Base-by-base conservation (phyloP, 345 rosid species). In the Euphorbia peplus region DNA sequence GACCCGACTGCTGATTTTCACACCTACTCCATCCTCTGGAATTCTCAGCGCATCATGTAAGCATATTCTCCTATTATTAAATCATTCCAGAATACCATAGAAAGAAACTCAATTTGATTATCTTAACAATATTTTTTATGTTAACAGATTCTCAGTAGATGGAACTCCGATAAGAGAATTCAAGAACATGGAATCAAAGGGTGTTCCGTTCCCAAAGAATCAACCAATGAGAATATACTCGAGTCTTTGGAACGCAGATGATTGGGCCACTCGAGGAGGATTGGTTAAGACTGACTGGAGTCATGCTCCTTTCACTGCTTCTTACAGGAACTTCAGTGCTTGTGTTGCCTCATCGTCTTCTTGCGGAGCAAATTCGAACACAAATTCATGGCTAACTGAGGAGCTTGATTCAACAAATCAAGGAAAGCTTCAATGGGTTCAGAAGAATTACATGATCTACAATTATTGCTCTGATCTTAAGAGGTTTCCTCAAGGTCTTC, bases 241-340 rank as follows among this genome's bases (percentile, higher is more conserved):
- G 14, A 84, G 83, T 48, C 76, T 86, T 4, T 86, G 93, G 91
- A 86, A 88, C 63, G 91, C 81, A n/a, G 93, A 90, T 66, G 85
- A 87, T 44, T 90, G 93, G 96, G 89, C 89, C 2, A 89, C 96
- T 0, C 78, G 91, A 59, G 91, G 91, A 24, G 92, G 96, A 1
- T 80, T 80, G 9, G 84, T 87, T n/a, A 90, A 90, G 78, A 86
- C 70, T 0, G 88, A 90, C 54, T 87, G 91, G 85, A 61, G 84
- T 4, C 47, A 77, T n/a, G 86, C 90, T 66, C 91, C 91, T 1
- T 83, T 86, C 81, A 83, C 83, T 1, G 83, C 88, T 53, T 84
- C 76, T 6, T 86, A 61, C 69, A 78, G 79, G 69, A 78, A 82
- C 63, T 86, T 76, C 73, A 71, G 75, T 19, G 88, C 87, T 60